Conservation (phyloP, 768 basidiomycete genomes). For the Cystobasidium onofrii region DNA sequence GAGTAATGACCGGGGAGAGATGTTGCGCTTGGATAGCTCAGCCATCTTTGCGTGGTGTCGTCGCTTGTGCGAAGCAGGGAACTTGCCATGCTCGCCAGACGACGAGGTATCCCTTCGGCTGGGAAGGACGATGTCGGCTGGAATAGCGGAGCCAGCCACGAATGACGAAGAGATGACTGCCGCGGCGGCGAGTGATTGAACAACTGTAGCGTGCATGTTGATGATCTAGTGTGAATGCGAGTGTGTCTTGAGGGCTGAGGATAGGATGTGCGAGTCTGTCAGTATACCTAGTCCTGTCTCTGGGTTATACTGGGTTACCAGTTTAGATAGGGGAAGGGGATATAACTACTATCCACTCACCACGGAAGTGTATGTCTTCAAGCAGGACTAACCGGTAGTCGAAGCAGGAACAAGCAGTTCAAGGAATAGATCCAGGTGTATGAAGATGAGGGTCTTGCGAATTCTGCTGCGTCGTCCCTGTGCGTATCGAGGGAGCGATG, state of each 20-base stretch:
- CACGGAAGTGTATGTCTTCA: background rate
- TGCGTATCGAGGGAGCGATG: background rate
- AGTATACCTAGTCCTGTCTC: too few relatives aligned
- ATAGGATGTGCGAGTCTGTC: too few relatives aligned
- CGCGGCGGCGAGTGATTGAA: background rate
- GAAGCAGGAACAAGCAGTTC: background rate
- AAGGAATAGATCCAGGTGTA: background rate
- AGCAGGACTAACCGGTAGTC: background rate
- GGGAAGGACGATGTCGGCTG: background rate
- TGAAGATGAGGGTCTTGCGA: background rate
- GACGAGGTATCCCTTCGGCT: background rate
- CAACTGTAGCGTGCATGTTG: background rate
- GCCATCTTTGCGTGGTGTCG: slow-evolving; percentile 3
- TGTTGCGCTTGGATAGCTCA: background rate
- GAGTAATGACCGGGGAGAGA: background rate
- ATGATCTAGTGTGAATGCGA: background rate
- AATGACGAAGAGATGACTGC: background rate
- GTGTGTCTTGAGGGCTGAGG: background rate
- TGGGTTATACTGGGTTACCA: background rate
- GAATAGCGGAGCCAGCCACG: background rate
- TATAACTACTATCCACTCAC: too few relatives aligned
- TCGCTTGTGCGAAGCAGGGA: background rate
- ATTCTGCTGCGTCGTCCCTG: too few relatives aligned
- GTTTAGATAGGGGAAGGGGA: background rate
- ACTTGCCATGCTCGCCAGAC: background rate